Evolutionary conservation across 140 eudicot species (phyloP).

Genomic region (Erigeron philadelphicus): DNA sequence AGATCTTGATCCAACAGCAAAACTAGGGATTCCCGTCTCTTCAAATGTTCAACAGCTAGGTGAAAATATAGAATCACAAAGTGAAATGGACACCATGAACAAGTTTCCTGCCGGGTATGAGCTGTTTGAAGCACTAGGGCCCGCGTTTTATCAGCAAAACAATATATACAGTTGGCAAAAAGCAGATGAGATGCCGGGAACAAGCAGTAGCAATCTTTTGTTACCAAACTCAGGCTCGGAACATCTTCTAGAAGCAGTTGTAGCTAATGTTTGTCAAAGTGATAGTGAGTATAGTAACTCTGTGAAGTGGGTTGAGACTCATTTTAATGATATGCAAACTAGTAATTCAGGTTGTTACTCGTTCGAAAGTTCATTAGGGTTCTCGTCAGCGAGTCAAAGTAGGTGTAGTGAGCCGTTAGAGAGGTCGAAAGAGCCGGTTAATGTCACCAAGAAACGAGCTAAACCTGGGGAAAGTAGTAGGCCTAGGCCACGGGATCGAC

Average conservation of each 20-base stretch:
- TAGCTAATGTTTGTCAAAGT: conserved; percentile 51
- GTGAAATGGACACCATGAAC: conserved; percentile 27
- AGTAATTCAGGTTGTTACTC: conserved; percentile 55
- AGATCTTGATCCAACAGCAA: conserved; percentile 23
- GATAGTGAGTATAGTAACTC: conserved; percentile 40
- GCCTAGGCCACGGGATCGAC: conserved; percentile 94
- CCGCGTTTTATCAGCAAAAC: conserved; percentile 42
- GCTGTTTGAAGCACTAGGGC: conserved; percentile 83
- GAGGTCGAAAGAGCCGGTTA: conserved; percentile 44
- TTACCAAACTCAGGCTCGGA: conserved; percentile 46
- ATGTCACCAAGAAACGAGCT: conserved; percentile 60
- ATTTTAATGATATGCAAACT: conserved; percentile 41
- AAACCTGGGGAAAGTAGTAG: conserved; percentile 81
- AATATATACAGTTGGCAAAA: conserved; percentile 31
- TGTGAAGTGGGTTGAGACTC: conserved; percentile 41
- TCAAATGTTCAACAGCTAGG: conserved; percentile 27
- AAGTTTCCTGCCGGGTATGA: conserved; percentile 67
- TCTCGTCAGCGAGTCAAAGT: conserved; percentile 65
- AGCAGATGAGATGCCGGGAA: conserved; percentile 47
- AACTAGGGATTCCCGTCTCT: conserved; percentile 21
- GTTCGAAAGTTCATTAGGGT: conserved; percentile 54
- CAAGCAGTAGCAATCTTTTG: conserved; percentile 37
- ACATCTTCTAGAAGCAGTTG: conserved; percentile 80
- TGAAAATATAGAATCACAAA: conserved; percentile 19
- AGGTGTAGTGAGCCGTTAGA: conserved; percentile 56